Evolutionary conservation across 176 grass and related monocot species (phyloP), one percentile per base, ranked within the genome.

Genomic region (Oryza rufipogon): DNA sequence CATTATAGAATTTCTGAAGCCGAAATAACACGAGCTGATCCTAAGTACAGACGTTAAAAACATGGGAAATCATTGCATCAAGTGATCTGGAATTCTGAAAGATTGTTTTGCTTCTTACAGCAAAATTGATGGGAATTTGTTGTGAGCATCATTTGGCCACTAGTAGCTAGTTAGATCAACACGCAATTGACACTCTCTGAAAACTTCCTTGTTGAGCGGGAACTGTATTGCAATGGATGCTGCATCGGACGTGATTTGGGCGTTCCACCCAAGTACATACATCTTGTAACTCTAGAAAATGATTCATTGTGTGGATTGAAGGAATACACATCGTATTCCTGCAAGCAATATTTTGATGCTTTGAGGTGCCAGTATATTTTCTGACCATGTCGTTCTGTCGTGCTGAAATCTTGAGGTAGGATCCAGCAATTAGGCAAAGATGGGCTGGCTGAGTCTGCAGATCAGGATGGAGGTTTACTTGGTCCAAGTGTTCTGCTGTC

Each of bases 1-100:
- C 86, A 88, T 99, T 52, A 83, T 73, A 84, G 88, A 91, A 69
- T 99, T 96, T 76, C 76, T 99, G 46, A 94, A 77, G 89, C 89
- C 86, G 4, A 83, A 86, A 60, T 76, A 81, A 71, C 92, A 85
- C 14, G 48, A 87, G 63, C 30, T 69, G 71, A 78, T 81, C 63
- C 84, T 48, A 71, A 60, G 67, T 77, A 73, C 19, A 63, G 7
- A 46, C 67, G 47, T 61, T 16, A 8, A 75, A 75, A 70, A 61
- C 32, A 20, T 47, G 51, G 76, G 20, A 67, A 46, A 34, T 63
- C 20, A 3, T 7, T 23, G 32, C 11, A 56, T 20, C 66, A 32
- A 45, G 71, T 19, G 20, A 38, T 52, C 22, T 7, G 36, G 42
- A 23, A 48, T 49, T 44, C 70, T n/a, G 11, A 76, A 56, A 71